Evolutionary conservation across 306 rosid genomes (phyloP).

Genomic region (Chamaecrista fasciculata): DNA sequence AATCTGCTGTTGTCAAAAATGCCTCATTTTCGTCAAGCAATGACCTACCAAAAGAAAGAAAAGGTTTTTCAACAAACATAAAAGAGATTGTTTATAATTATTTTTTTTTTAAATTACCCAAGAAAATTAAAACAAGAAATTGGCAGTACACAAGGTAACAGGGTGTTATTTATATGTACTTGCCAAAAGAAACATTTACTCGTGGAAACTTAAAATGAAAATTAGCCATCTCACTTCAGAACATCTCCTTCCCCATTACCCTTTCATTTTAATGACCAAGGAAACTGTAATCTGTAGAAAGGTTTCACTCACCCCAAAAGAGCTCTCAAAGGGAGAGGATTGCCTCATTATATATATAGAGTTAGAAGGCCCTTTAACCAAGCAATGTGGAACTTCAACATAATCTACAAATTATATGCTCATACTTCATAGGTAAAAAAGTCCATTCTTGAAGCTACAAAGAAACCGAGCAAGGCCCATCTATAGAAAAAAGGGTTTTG

Average conservation of each 20-base stretch:
- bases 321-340: too few species aligned
- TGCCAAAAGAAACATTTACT: not conserved
- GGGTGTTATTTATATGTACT: not conserved
- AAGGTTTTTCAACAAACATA: slow-evolving; percentile 7
- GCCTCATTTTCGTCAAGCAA: slow-evolving; percentile 79
- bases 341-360: too few species aligned
- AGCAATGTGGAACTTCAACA: too few species aligned
- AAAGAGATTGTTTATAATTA: too few species aligned
- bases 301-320: too few species aligned
- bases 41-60: slow-evolving; percentile 63
- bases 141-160: slow-evolving; percentile 8
- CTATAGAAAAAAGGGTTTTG: not conserved
- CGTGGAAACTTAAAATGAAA: slow-evolving; percentile 1
- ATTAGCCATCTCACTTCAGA: not conserved
- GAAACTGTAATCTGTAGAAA: too few species aligned
- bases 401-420: not conserved
- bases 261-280: too few species aligned
- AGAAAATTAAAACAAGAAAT: slow-evolving; percentile 7
- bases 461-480: not conserved
- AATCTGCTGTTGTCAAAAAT: slow-evolving; percentile 88
- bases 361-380: too few species aligned
- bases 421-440: not conserved
- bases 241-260: too few species aligned
- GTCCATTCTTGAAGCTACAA: not conserved
- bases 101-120: not conserved